phyloP scores from a whole-genome alignment of 352 stramenopile genomes.

The Phytophthora ramorum region DNA sequence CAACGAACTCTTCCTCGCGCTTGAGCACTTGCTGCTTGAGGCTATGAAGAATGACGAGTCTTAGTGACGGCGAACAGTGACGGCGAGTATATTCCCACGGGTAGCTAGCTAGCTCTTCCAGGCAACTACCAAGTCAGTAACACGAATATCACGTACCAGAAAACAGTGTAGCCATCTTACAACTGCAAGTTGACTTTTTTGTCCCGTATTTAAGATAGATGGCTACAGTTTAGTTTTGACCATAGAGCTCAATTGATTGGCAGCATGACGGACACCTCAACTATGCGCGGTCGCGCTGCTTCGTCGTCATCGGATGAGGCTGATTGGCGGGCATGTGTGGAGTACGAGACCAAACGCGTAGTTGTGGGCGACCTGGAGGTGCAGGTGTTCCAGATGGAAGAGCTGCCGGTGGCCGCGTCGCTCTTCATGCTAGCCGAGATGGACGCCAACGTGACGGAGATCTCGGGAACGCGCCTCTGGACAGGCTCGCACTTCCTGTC shows the following conservation, averaged over 20 bases:
- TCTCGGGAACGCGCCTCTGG: constrained; percentile 82
- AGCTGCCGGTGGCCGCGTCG: constrained; percentile 57
- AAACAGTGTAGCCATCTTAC: constrained; percentile 15
- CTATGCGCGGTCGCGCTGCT: constrained; percentile 6
- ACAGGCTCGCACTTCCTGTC: constrained; percentile 74
- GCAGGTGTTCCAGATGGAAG: constrained; percentile 66
- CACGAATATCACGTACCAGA: background rate
- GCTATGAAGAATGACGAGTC: constrained; percentile 29
- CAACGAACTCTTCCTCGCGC: constrained; percentile 60
- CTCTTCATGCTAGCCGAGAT: constrained; percentile 74
- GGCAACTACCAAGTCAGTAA: constrained; percentile 17
- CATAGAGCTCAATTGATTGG: constrained; percentile 15
- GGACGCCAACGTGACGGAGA: constrained; percentile 69
- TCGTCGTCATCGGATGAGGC: constrained; percentile 47
- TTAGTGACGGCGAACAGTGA: constrained; percentile 3
- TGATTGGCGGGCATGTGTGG: constrained; percentile 59
- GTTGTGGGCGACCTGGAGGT: constrained; percentile 49
- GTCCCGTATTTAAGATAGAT: constrained; percentile 3
- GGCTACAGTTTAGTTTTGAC: constrained; percentile 25
- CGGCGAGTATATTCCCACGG: constrained; percentile 6
- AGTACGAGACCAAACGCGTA: constrained; percentile 63
- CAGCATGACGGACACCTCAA: constrained; percentile 12
- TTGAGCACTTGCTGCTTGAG: constrained; percentile 47
- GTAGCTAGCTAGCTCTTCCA: constrained; percentile 21
- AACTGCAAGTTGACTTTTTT: background rate